Conservation (phyloP, 2,329 filamentous ascomycete species). For the Purpureocillium takamizusanense region DNA sequence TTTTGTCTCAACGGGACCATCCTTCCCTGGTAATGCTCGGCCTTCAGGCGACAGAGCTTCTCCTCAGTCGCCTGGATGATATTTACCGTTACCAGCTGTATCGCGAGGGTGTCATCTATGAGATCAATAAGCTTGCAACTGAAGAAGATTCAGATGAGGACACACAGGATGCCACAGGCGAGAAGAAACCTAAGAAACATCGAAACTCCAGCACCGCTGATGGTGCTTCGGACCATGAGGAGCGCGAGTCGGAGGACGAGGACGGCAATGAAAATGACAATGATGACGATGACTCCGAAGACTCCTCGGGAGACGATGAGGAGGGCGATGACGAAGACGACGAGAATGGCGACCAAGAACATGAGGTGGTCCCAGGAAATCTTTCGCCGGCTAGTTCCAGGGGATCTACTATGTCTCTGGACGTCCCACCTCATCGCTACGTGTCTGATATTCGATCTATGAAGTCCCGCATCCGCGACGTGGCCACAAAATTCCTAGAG, state of each 20-base stretch:
- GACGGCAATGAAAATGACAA: constrained; percentile 8
- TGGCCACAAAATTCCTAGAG: constrained; percentile 77
- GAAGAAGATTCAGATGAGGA: constrained; percentile 23
- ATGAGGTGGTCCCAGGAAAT: constrained; percentile 42
- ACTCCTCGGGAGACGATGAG: constrained; percentile 28
- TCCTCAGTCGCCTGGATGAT: constrained; percentile 72
- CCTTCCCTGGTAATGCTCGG: constrained; percentile 77
- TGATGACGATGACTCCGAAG: constrained; percentile 22
- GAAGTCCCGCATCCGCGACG: constrained; percentile 57
- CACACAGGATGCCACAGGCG: constrained; percentile 3
- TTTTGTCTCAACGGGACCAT: constrained; percentile 92
- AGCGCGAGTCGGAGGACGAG: constrained; percentile 18
- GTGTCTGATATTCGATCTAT: constrained; percentile 45
- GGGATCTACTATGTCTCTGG: constrained; percentile 55
- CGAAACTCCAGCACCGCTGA: constrained; percentile 1
- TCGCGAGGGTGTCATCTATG: constrained; percentile 87
- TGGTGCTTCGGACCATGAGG: constrained; percentile 1
- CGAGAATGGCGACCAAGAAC: constrained; percentile 46
- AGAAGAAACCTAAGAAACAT: constrained; percentile 15
- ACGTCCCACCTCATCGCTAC: constrained; percentile 41
- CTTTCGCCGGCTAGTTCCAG: constrained; percentile 59
- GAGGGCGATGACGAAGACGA: constrained; percentile 39
- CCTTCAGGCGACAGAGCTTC: constrained; percentile 79
- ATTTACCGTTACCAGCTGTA: constrained; percentile 97
- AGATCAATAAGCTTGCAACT: constrained; percentile 73